Evolutionary conservation across 192 early-diverging fungal genomes (phyloP).

Genomic region (Coemansia sp.): DNA sequence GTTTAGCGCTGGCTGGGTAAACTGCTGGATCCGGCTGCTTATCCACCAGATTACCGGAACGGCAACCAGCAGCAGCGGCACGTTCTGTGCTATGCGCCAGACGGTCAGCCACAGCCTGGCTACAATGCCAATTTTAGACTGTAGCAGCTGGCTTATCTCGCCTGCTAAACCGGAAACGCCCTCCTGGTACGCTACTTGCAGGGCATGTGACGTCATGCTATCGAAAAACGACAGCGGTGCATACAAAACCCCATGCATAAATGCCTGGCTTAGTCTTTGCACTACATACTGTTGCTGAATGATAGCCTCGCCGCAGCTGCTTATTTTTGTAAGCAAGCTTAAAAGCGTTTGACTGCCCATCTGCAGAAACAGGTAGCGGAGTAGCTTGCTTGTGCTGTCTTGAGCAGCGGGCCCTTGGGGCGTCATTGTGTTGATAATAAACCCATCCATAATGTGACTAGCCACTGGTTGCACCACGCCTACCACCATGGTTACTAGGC

Average conservation of each 20-base stretch:
- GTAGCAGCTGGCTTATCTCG: neutral
- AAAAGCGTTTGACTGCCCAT: neutral
- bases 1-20: constrained; percentile 1
- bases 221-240: constrained; percentile 35
- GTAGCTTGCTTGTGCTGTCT: no score
- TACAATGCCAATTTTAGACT: neutral
- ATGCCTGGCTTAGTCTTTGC: constrained; percentile 2
- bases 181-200: constrained; percentile 10
- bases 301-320: neutral
- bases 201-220: constrained; percentile 10
- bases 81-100: neutral
- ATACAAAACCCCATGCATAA: constrained; percentile 18
- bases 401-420: neutral
- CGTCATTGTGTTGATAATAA: neutral
- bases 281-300: neutral
- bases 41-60: constrained; percentile 8
- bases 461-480: neutral
- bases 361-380: neutral
- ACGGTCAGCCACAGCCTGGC: neutral
- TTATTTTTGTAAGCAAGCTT: neutral
- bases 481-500: neutral
- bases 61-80: neutral
- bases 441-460: neutral
- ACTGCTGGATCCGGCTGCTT: neutral
- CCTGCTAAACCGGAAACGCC: constrained; percentile 6